phyloP scores from a whole-genome alignment of 2,329 filamentous ascomycete genomes.

The Colletotrichum truncatum region DNA sequence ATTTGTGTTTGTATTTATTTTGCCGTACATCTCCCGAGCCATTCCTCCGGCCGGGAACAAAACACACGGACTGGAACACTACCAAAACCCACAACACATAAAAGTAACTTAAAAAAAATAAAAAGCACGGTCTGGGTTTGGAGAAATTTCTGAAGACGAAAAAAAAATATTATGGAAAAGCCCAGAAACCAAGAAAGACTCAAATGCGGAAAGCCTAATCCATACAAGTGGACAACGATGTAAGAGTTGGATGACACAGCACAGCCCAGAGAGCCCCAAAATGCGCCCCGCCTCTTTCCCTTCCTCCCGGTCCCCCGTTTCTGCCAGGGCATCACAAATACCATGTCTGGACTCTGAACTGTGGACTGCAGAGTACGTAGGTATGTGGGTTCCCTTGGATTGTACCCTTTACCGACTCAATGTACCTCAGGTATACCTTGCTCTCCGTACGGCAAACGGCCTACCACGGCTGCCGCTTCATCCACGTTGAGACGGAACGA shows the following conservation, averaged over 20 bases:
- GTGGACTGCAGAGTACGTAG: too few species aligned
- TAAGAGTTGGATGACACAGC: neutral
- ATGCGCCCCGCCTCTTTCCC: slow-evolving; percentile 13
- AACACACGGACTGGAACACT: neutral
- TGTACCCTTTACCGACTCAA: neutral
- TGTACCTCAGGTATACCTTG: neutral
- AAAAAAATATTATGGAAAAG: slow-evolving; percentile 6
- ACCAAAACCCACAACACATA: neutral
- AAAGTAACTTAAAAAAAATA: neutral
- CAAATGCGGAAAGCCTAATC: neutral
- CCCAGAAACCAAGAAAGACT: neutral
- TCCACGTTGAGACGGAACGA: slow-evolving; percentile 24
- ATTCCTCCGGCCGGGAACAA: slow-evolving; percentile 12
- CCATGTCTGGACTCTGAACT: neutral
- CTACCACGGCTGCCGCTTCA: slow-evolving; percentile 16
- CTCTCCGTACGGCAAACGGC: neutral
- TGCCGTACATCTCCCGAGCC: slow-evolving; percentile 17
- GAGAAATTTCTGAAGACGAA: too few species aligned
- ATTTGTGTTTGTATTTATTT: neutral
- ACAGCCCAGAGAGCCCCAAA: slow-evolving; percentile 20
- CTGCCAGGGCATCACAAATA: neutral
- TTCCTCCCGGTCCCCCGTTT: slow-evolving; percentile 14
- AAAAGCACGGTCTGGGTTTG: neutral
- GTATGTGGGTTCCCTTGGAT: too few species aligned
- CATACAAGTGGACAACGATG: neutral